Conservation (phyloP, 208 protist genomes). For the Leishmania turanica region DNA sequence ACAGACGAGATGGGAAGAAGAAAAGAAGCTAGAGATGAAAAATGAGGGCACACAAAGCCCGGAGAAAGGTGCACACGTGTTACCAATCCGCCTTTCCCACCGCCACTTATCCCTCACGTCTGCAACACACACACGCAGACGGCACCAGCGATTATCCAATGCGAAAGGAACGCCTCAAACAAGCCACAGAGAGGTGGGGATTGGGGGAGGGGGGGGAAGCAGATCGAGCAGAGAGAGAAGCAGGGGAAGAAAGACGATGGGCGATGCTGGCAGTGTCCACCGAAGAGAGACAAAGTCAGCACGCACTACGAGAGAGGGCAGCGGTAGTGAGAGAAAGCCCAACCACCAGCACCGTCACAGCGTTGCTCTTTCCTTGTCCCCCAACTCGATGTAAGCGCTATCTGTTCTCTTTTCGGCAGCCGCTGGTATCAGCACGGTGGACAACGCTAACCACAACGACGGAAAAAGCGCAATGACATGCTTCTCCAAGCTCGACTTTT, state of each 20-base stretch:
- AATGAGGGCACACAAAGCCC: background rate
- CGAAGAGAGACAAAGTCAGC: background rate
- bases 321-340: background rate
- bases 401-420: background rate
- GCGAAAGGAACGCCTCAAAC: background rate
- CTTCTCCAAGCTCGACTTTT: background rate
- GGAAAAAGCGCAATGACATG: background rate
- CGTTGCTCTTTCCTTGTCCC: background rate
- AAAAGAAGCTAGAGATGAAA: background rate
- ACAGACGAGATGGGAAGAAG: background rate
- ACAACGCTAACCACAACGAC: background rate
- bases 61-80: background rate
- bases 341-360: background rate
- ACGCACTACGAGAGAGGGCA: background rate
- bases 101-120: background rate
- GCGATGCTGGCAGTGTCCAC: background rate
- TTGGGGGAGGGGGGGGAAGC: no score
- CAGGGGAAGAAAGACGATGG: background rate
- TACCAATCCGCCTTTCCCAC: background rate
- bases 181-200: background rate
- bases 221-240: no score
- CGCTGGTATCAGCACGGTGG: background rate
- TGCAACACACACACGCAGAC: background rate
- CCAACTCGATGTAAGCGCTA: background rate
- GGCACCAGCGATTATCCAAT: background rate